phyloP scores from a whole-genome alignment of 768 basidiomycete species.

The Boletus rufocinnamomeus region DNA sequence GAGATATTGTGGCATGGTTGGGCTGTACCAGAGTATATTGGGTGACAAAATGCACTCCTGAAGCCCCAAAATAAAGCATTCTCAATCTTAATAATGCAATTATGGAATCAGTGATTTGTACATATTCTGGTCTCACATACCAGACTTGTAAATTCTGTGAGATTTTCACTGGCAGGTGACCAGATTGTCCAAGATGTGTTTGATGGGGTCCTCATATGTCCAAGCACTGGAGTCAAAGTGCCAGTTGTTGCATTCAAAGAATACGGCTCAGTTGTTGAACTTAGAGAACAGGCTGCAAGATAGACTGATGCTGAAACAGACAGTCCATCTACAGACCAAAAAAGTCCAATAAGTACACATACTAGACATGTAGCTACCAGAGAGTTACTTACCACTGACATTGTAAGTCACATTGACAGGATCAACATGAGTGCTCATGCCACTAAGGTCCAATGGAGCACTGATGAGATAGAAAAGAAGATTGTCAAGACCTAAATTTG shows the following conservation, averaged over 20 bases:
- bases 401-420: background rate
- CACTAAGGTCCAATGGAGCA: background rate
- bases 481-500: background rate
- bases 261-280: background rate
- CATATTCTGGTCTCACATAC: background rate
- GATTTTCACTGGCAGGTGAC: background rate
- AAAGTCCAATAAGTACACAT: no score
- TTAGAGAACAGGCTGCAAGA: background rate
- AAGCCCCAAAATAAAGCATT: no score
- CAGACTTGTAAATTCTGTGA: background rate
- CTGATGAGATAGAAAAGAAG: background rate
- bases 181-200: background rate
- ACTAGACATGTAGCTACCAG: no score
- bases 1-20: background rate
- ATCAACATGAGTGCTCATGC: background rate
- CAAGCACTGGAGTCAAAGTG: background rate
- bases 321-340: background rate
- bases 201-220: background rate
- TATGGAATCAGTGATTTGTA: background rate
- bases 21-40: background rate
- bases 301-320: background rate
- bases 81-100: no score
- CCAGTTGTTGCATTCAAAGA: background rate
- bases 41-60: background rate
- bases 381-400: background rate